These are phyloP conservation scores for Solanum appendiculatum DNA, from an alignment of 257 asterid genomes.

Conservation along the genomic window DNA sequence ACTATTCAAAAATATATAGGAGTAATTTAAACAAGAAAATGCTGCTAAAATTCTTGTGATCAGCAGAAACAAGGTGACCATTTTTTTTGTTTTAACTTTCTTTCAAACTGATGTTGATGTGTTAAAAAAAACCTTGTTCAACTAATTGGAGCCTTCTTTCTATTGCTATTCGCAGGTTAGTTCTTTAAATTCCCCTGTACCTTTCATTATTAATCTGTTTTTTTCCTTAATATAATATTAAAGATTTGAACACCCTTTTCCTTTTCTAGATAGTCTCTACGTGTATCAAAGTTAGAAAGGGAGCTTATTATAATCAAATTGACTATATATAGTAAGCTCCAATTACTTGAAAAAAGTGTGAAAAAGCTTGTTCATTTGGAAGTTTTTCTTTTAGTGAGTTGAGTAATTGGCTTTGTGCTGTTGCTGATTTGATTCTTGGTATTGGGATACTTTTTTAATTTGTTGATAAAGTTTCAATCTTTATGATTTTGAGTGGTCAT, in stretches of 20 bases:
- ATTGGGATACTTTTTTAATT: neutral
- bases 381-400: neutral
- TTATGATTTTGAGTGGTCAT: neutral
- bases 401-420: constrained; percentile 3
- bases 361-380: neutral
- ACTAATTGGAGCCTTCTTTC: constrained; percentile 7
- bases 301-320: constrained; percentile 26
- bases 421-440: neutral
- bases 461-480: neutral
- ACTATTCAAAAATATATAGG: neutral
- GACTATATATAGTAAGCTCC: constrained; percentile 29
- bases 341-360: constrained; percentile 1
- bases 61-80: constrained; percentile 4
- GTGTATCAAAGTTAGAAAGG: constrained; percentile 33
- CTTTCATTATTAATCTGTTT: neutral
- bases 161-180: constrained; percentile 2
- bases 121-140: neutral
- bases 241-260: constrained; percentile 15
- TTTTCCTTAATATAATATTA: neutral
- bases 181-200: neutral
- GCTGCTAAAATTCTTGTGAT: constrained; percentile 10
- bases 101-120: constrained; percentile 18
- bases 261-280: constrained; percentile 30
- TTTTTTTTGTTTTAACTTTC: neutral
- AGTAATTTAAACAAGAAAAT: neutral